Percentiles rank a stretch among this genome's conserved stretches.
These are phyloP conservation scores for Trichoderma reesei DNA, from an alignment of 495 filamentous ascomycete genomes.

Conservation along the genomic window DNA sequence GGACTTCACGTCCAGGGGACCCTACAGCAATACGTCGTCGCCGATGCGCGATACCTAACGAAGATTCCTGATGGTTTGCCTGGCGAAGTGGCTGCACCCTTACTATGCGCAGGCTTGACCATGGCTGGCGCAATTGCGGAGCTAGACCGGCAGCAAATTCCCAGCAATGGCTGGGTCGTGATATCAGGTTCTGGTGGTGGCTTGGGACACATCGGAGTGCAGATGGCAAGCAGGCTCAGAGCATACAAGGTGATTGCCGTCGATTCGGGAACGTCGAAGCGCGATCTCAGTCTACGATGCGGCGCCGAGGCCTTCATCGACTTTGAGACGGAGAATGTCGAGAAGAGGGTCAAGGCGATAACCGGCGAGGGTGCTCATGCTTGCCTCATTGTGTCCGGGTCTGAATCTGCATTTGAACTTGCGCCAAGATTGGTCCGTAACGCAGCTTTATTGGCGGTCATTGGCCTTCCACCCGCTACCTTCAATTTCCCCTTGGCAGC, in stretches of 20 bases:
- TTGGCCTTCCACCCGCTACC: background rate
- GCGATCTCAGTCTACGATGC: constrained; percentile 42
- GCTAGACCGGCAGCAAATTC: background rate
- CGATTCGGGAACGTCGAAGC: constrained; percentile 50
- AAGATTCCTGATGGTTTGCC: constrained; percentile 50
- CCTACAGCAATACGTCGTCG: constrained; percentile 57
- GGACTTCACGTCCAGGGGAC: constrained; percentile 41
- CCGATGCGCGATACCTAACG: constrained; percentile 53
- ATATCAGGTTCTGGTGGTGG: constrained; percentile 57
- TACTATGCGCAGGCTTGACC: constrained; percentile 50
- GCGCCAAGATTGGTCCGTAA: constrained; percentile 10
- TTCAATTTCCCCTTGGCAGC: constrained; percentile 10
- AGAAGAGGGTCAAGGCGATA: constrained; percentile 40
- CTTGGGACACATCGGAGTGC: constrained; percentile 50
- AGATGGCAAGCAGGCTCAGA: constrained; percentile 52
- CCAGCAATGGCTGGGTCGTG: constrained; percentile 50
- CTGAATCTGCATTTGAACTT: constrained; percentile 8
- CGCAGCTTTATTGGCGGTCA: background rate
- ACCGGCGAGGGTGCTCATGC: constrained; percentile 53
- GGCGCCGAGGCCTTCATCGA: constrained; percentile 51
- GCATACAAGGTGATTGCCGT: constrained; percentile 55
- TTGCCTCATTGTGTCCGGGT: constrained; percentile 35
- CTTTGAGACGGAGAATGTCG: constrained; percentile 44
- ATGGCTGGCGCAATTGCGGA: constrained; percentile 8
- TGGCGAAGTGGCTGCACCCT: constrained; percentile 49